phyloP scores from a whole-genome alignment of 1,139 yeast species.

The Scheffersomyces lignicola region DNA sequence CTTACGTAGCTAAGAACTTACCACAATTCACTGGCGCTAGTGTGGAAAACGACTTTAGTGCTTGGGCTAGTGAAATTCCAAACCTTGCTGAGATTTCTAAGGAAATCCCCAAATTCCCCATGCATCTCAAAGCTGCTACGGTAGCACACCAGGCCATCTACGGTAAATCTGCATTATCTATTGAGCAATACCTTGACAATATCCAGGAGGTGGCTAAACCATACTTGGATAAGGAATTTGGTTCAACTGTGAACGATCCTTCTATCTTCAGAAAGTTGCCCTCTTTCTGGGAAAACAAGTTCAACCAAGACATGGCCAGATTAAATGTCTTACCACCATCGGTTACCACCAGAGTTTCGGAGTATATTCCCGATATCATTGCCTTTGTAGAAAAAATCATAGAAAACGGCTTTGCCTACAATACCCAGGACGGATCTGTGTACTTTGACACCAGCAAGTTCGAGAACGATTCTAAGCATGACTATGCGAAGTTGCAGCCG shows the following conservation, averaged over 20 bases:
- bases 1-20: constrained; percentile 59
- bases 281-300: constrained; percentile 85
- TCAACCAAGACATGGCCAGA: constrained; percentile 79
- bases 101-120: constrained; percentile 77
- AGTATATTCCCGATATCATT: constrained; percentile 90
- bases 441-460: constrained; percentile 87
- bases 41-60: constrained; percentile 37
- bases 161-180: constrained; percentile 18
- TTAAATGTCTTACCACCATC: constrained; percentile 84
- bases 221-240: constrained; percentile 66
- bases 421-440: constrained; percentile 85
- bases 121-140: constrained; percentile 71
- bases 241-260: constrained; percentile 81
- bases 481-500: constrained; percentile 94
- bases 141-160: constrained; percentile 50
- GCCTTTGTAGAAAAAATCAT: constrained; percentile 75
- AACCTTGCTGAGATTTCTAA: constrained; percentile 52
- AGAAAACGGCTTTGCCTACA: constrained; percentile 78
- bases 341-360: constrained; percentile 93
- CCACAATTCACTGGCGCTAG: constrained; percentile 35
- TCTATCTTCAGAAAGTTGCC: constrained; percentile 79
- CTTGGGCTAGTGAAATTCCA: constrained; percentile 50
- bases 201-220: constrained; percentile 78
- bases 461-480: constrained; percentile 70
- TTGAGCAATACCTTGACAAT: constrained; percentile 42